A percentile compares a stretch with the other conserved stretches of the same genome.
These are phyloP conservation scores for Thelonectria discophora DNA, from an alignment of 2,329 filamentous ascomycete genomes.

Conservation along the genomic window DNA sequence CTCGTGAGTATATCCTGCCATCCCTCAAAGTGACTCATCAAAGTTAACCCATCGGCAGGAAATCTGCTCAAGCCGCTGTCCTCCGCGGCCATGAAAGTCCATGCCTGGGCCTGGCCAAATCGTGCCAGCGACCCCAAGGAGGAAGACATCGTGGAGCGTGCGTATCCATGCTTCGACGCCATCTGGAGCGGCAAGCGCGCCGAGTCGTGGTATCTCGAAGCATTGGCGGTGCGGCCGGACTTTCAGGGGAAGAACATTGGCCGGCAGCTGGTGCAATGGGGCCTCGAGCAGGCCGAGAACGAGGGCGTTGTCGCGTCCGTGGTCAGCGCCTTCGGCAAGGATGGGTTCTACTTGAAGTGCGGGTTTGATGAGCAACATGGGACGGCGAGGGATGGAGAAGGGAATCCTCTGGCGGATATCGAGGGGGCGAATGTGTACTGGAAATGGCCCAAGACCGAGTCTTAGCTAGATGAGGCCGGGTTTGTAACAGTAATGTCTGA, in stretches of 20 bases:
- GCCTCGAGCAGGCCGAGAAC: constrained; percentile 47
- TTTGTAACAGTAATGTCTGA: background rate
- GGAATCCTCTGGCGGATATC: constrained; percentile 27
- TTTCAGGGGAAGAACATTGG: constrained; percentile 50
- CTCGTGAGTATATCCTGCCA: constrained; percentile 22
- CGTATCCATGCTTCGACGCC: constrained; percentile 28
- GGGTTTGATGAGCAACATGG: constrained; percentile 34
- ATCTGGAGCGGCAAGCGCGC: constrained; percentile 35
- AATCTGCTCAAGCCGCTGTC: constrained; percentile 33
- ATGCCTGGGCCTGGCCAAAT: constrained; percentile 21
- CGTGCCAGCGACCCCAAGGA: constrained; percentile 24
- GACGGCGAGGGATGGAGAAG: constrained; percentile 17
- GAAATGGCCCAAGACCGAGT: constrained; percentile 30
- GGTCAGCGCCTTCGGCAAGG: constrained; percentile 49
- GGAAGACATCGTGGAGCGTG: constrained; percentile 30
- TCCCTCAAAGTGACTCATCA: background rate
- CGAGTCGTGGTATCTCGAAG: constrained; percentile 49
- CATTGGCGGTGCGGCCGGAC: constrained; percentile 50
- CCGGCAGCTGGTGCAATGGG: constrained; percentile 52
- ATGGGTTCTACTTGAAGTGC: constrained; percentile 48
- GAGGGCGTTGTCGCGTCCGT: constrained; percentile 53
- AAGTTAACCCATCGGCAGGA: constrained; percentile 16
- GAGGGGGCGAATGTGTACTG: constrained; percentile 30
- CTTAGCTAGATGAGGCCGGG: background rate
- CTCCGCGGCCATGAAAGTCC: constrained; percentile 24